A percentile compares a stretch with the other conserved stretches of the same genome.
These are phyloP conservation scores for Strobilomyces confusus DNA, from an alignment of 768 basidiomycete genomes.

Conservation along the genomic window DNA sequence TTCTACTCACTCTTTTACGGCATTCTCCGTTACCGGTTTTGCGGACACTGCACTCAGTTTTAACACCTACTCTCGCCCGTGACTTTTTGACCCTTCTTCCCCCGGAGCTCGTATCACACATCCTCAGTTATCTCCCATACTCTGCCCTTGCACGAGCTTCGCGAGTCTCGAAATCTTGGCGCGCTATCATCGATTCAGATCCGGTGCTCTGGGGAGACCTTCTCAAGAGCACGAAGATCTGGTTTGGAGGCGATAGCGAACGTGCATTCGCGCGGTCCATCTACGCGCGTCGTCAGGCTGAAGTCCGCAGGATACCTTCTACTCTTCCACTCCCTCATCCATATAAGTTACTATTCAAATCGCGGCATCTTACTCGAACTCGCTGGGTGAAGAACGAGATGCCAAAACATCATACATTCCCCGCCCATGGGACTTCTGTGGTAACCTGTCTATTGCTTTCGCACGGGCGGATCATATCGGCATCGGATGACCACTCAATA, in stretches of 20 bases:
- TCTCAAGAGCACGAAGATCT: conserved; percentile 77
- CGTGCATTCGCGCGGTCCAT: conserved; percentile 74
- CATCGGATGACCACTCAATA: conserved; percentile 96
- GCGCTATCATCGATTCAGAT: conserved; percentile 88
- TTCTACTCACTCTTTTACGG: conserved; percentile 87
- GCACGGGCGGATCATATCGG: conserved; percentile 90
- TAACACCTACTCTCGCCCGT: conserved; percentile 86
- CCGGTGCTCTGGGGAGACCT: conserved; percentile 87
- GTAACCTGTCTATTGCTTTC: conserved; percentile 97
- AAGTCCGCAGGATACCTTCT: conserved; percentile 35
- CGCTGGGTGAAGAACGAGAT: conserved; percentile 74
- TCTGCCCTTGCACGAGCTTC: conserved; percentile 81
- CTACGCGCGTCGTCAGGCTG: conserved; percentile 51
- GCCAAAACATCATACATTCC: conserved; percentile 77
- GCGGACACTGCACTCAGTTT: conserved; percentile 81
- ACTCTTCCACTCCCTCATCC: conserved; percentile 76
- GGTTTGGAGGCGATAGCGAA: conserved; percentile 87
- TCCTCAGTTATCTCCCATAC: conserved; percentile 82
- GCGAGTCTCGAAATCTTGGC: conserved; percentile 87
- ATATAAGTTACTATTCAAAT: conserved; percentile 91
- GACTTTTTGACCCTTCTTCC: conserved; percentile 93
- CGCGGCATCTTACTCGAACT: conserved; percentile 73
- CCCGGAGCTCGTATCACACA: conserved; percentile 85
- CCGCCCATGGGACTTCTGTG: conserved; percentile 84
- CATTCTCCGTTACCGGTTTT: conserved; percentile 90